Base-by-base conservation (phyloP, 371 early-diverging fungal genomes). In the Umbelopsis sp. region DNA sequence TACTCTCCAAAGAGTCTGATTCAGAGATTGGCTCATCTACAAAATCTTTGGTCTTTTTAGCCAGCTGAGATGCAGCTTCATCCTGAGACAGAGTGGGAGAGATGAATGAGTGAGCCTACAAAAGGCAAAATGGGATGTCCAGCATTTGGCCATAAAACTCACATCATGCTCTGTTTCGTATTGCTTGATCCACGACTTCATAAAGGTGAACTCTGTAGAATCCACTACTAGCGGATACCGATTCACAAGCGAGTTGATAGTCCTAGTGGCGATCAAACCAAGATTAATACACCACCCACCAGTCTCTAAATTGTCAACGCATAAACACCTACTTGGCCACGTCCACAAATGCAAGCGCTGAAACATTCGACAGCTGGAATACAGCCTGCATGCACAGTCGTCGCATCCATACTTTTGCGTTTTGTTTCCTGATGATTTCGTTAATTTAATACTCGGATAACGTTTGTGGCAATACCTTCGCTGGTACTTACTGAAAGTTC, bases 321-420 rank as follows among this genome's bases (percentile, higher is more conserved):
- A 35, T 3, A 32, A 18, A 44, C 24, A 53, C 65, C 65, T 77
- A 79, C 81, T 83, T 83, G 64, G 83, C 83, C 7, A 80, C 68
- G 70, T 83, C 83, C 5, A 79, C 77, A 32, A 83, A 83, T 10
- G 78, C 74, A n/a, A 83, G 69, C 0, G 62, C 25, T 0, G 67
- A 22, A 4, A 72, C 65, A 53, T 79, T 66, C 2, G 75, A 57
- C 11, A 79, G 65, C 22, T 68, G 70, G 14, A 74, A 70, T 10
- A 75, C 50, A 11, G 73, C 74, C 46, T 65, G 35, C 37, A 77
- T 75, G 51, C 77, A 73, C 7, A 83, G 70, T 63, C 75, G 76
- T 22, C 83, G 79, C 50, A 80, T 48, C 57, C 75, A 83, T 11
- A 76, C 65, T 25, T 76, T 76, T 2, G 76, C 71, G 35, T 76